Conservation (phyloP, 352 stramenopile species). For the Globisporangium viniferum region DNA sequence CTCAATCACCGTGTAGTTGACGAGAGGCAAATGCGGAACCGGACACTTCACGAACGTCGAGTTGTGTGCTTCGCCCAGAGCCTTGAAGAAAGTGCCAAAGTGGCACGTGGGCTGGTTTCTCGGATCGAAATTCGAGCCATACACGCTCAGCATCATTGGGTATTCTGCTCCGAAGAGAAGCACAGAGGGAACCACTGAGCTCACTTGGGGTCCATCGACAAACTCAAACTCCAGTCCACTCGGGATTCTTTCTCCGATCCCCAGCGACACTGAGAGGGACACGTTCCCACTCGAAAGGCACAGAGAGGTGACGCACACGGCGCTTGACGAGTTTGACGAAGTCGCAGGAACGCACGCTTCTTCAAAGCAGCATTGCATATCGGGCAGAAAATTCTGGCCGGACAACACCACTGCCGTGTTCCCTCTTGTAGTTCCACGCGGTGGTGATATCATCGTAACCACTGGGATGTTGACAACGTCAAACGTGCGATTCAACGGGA, state of each 20-base stretch:
- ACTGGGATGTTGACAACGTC: constrained; percentile 25
- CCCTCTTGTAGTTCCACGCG: constrained; percentile 16
- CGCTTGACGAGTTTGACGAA: constrained; percentile 19
- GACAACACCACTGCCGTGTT: constrained; percentile 28
- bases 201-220: constrained; percentile 13
- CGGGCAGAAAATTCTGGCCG: constrained; percentile 21
- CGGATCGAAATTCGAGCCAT: constrained; percentile 24
- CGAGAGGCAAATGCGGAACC: constrained; percentile 21
- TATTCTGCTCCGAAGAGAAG: constrained; percentile 25
- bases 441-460: constrained; percentile 22
- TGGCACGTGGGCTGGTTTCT: constrained; percentile 12
- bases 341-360: constrained; percentile 25
- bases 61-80: constrained; percentile 6
- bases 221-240: constrained; percentile 26
- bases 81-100: constrained; percentile 23
- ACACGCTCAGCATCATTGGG: constrained; percentile 19
- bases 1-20: constrained; percentile 22
- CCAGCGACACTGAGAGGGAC: constrained; percentile 18
- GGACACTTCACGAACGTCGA: constrained; percentile 24
- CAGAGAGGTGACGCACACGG: constrained; percentile 20
- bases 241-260: constrained; percentile 10
- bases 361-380: constrained; percentile 49
- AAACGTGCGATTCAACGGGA: constrained; percentile 15
- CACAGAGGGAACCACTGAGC: constrained; percentile 22
- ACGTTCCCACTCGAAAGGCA: constrained; percentile 13